Evolutionary conservation across 768 basidiomycete genomes (phyloP).

Genomic region (Mrakia frigida): DNA sequence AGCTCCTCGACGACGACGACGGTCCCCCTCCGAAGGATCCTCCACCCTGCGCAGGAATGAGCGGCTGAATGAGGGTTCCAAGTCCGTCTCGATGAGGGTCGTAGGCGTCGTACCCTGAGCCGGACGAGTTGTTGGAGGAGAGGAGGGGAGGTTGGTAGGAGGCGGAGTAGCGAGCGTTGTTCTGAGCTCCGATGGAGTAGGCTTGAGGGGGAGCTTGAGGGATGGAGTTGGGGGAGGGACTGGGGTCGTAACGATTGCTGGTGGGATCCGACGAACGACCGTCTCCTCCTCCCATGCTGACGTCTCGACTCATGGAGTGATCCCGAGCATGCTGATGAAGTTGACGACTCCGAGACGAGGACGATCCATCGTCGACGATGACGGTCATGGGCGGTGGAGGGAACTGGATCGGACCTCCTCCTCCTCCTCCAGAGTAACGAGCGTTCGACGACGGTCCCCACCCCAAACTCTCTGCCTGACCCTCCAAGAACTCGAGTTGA

Average conservation of each 20-base stretch:
- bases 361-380: slow-evolving; percentile 17
- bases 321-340: background rate
- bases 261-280: background rate
- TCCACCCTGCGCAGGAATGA: slow-evolving; percentile 15
- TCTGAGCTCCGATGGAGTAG: slow-evolving; percentile 10
- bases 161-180: background rate
- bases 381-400: slow-evolving; percentile 17
- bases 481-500: slow-evolving; percentile 30
- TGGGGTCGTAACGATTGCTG: background rate
- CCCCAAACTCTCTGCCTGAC: slow-evolving; percentile 23
- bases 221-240: background rate
- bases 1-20: no score
- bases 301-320: slow-evolving; percentile 9
- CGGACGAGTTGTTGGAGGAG: background rate
- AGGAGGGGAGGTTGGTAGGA: slow-evolving; percentile 3
- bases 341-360: slow-evolving; percentile 9
- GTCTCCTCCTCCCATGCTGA: slow-evolving; percentile 7
- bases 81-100: slow-evolving; percentile 22
- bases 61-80: slow-evolving; percentile 28
- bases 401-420: background rate
- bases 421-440: background rate
- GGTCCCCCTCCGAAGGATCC: background rate
- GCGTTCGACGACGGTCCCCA: slow-evolving; percentile 16
- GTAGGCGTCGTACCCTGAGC: slow-evolving; percentile 7
- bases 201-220: slow-evolving; percentile 25